Base-by-base conservation (phyloP, 805 yeast genomes). In the Brettanomyces sp. region DNA sequence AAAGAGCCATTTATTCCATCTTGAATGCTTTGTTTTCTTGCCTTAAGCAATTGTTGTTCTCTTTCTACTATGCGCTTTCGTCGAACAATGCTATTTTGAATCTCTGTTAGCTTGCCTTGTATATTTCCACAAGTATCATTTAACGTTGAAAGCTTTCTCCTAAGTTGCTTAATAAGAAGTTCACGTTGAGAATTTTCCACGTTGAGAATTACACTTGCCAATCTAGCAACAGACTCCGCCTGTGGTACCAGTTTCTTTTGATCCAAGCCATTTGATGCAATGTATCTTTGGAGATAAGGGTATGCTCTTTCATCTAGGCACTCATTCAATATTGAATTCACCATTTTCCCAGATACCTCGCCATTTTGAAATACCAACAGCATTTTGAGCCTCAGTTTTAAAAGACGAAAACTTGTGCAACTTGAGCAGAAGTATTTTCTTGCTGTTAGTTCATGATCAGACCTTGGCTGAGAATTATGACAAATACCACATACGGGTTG, bases 191-290 rank as follows among this genome's bases (percentile, higher is more conserved):
- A 18, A 4, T 54, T 49, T 39, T 62, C 65, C 25, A 64, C 61
- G 37, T 52, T 58, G 41, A 64, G 41, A 11, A 65, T 47, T 56
- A 62, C 59, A 41, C 59, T 59, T 1, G 67, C 59, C 41, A 65
- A 45, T 40, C 59, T 51, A 1, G 64, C 62, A 5, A 56, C 51
- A 1, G 65, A 51, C 8, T 52, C 58, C 4, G 45, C 28, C 2
- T 63, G 56, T 4, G 62, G 62, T 7, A 45, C 45, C 40, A 55
- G 14, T 8, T 45, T 45, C 32, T 28, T 9, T 9, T 23, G 6
- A 42, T 35, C 9, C 21, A 34, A 8, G 13, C 3, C 11, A 14
- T 22, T 24, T 11, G 45, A 45, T 6, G 43, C 39, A 11, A 59
- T 38, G 37, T 55, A 59, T 3, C 39, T 42, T 8, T 39, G 43